Evolutionary conservation across 164 flowering plant genomes (phyloP).

Genomic region (Vitis riparia): DNA sequence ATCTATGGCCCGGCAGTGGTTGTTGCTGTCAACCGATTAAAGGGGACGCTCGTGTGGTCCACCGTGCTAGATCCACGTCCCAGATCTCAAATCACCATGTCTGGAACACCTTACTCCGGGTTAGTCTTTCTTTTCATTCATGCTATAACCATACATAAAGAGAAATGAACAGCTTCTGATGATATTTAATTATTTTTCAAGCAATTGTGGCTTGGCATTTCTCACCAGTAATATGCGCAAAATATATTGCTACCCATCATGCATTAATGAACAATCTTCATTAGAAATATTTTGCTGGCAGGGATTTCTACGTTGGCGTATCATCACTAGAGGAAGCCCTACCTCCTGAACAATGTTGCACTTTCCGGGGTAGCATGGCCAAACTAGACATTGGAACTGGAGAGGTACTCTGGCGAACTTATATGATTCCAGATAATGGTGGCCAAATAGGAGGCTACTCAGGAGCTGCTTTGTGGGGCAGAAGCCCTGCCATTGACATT

Average conservation of each 20-base stretch:
- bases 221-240: too few relatives aligned
- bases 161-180: too few relatives aligned
- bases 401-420: conserved; percentile 39
- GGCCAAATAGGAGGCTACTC: conserved; percentile 40
- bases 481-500: conserved; percentile 53
- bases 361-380: conserved; percentile 46
- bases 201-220: too few relatives aligned
- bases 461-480: conserved; percentile 59
- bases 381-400: conserved; percentile 38
- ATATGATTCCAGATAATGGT: conserved; percentile 39
- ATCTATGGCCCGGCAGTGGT: conserved; percentile 53
- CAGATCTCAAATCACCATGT: conserved; percentile 26
- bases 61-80: neutral
- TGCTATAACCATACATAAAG: too few relatives aligned
- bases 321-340: conserved; percentile 40
- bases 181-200: too few relatives aligned
- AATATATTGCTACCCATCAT: too few relatives aligned
- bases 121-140: conserved; percentile 8
- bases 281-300: neutral
- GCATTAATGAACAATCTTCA: too few relatives aligned
- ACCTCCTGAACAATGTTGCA: conserved; percentile 37
- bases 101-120: conserved; percentile 41
- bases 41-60: conserved; percentile 41
- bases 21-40: conserved; percentile 31
- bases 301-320: conserved; percentile 41